phyloP scores from a whole-genome alignment of 371 early-diverging fungal genomes.

The Encephalitozoon intestinalis region DNA sequence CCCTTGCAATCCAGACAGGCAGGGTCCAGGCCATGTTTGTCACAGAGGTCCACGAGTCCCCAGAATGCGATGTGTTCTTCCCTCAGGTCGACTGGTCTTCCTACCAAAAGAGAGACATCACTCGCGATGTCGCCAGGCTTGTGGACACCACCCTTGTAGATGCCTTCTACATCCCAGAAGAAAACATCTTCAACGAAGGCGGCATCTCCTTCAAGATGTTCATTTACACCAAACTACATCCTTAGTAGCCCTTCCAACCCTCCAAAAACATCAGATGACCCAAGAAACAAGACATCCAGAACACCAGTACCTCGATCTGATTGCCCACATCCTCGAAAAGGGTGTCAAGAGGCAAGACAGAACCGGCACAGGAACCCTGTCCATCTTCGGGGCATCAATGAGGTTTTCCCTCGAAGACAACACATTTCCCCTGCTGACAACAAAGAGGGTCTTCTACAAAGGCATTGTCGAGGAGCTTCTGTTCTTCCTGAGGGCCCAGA shows the following conservation, averaged over 20 bases:
- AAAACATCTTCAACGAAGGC: not conserved
- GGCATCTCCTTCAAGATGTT: not conserved
- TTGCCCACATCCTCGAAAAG: conserved; percentile 68
- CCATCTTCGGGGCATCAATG: conserved; percentile 81
- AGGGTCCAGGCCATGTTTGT: not conserved
- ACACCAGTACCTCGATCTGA: conserved; percentile 75
- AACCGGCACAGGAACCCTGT: conserved; percentile 86
- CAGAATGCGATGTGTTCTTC: not conserved
- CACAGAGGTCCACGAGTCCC: not conserved
- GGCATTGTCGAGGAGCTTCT: conserved; percentile 86
- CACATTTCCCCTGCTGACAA: conserved; percentile 82
- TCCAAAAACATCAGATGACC: not conserved
- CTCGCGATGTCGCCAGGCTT: not conserved
- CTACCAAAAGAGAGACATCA: not conserved
- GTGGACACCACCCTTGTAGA: not conserved
- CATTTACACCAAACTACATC: not conserved
- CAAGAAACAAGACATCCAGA: conserved; percentile 61
- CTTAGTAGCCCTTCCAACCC: not conserved
- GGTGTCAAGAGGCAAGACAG: conserved; percentile 76
- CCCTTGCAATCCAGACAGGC: not conserved
- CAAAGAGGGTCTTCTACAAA: conserved; percentile 81
- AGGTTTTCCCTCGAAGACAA: conserved; percentile 74
- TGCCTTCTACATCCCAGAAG: not conserved
- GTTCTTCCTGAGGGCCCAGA: conserved; percentile 88
- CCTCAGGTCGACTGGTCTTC: not conserved